A percentile compares a stretch with the other conserved stretches of the same genome.
Evolutionary conservation across 768 basidiomycete genomes (phyloP).

Genomic region (Lentinula raphanica): DNA sequence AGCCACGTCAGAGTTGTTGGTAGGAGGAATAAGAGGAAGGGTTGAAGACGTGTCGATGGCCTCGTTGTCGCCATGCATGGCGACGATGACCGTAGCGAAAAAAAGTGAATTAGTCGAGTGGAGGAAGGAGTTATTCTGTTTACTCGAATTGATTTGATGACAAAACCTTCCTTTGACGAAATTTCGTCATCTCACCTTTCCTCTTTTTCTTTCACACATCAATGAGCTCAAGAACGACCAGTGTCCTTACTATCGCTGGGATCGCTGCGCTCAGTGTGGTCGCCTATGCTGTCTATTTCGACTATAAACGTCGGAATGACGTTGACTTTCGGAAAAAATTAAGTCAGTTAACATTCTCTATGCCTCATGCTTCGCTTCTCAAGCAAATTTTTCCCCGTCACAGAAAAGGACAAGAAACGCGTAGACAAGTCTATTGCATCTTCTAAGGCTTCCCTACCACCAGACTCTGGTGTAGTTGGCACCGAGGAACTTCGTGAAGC

Average conservation of each 20-base stretch:
- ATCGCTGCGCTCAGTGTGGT: conserved; percentile 53
- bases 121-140: conserved; percentile 8
- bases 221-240: conserved; percentile 36
- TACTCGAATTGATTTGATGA: neutral
- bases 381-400: conserved; percentile 8
- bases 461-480: conserved; percentile 27
- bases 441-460: conserved; percentile 38
- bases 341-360: conserved; percentile 44
- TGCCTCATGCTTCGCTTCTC: conserved; percentile 1
- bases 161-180: neutral
- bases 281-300: conserved; percentile 90
- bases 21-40: conserved; percentile 25
- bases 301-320: conserved; percentile 90
- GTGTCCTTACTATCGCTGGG: conserved; percentile 40
- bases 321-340: conserved; percentile 82
- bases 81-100: conserved; percentile 24
- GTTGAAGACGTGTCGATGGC: conserved; percentile 22
- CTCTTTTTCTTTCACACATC: conserved; percentile 13
- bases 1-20: conserved; percentile 24
- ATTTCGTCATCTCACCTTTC: conserved; percentile 3
- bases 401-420: conserved; percentile 92
- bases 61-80: conserved; percentile 41
- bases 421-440: conserved; percentile 61
- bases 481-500: conserved; percentile 57
- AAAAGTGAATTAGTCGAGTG: conserved; percentile 11